Evolutionary conservation across 2,329 filamentous ascomycete species (phyloP), one percentile per base, ranked within the genome.

Genomic region (Phialocephala subalpina): DNA sequence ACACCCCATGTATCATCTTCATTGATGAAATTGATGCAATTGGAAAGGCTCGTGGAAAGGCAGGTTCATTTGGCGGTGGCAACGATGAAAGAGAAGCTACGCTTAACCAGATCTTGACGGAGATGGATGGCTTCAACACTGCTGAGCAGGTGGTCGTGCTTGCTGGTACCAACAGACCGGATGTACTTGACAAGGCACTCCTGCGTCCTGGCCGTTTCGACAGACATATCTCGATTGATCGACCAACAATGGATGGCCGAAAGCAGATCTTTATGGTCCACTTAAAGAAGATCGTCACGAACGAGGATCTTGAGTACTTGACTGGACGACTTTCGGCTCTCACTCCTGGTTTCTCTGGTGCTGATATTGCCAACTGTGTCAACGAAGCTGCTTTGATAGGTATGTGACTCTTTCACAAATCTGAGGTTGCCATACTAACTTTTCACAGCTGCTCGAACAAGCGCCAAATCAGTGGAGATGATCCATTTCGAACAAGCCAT

Each of bases 81-180:
- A 98, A 98, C 76, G 96, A 99, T 77, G 96, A 99, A 82, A 91
- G 96, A 68, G 96, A 99, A 81, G 93, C 92, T 57, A 99, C 96
- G 0, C 89, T 99, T 33, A 99, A 99, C 80, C 96, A 99, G 81
- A 98, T 99, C 68, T 84, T 99, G 62, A 99, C 96, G 0, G 96
- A 99, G 79, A 99, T 99, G 96, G 96, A 99, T 78, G 96, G 95
- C 65, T 98, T 98, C 88, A 97, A 97, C 80, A 98, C 95, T 8
- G 88, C 91, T 1, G 95, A 98, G 76, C 95, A 98, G 81, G 92
- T 99, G 49, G 95, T 99, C 61, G 96, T 99, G 36, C 86, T 99
- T 68, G 96, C 96, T 58, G 96, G 96, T 82, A 99, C 96, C 63
- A 99, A 99, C 82, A 87, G 96, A 81, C 92, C 94, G 12, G 96